Conservation (phyloP, 495 filamentous ascomycete genomes). For the Parachaetomium inaequale region DNA sequence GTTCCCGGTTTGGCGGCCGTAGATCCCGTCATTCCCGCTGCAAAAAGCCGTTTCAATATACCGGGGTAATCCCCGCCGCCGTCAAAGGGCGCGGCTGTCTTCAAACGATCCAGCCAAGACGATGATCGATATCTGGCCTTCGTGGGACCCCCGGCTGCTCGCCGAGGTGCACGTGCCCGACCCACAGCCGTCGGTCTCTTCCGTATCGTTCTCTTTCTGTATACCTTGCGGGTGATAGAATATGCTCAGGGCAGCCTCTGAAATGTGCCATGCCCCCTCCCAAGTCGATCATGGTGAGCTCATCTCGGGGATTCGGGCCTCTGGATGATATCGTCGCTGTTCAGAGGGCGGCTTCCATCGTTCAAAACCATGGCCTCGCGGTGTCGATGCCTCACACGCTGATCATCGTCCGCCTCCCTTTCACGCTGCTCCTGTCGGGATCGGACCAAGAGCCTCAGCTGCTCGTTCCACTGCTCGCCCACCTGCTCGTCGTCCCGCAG, state of each 20-base stretch:
- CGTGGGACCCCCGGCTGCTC: neutral
- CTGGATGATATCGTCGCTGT: slow-evolving; percentile 56
- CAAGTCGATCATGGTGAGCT: neutral
- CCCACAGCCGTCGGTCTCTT: too few species aligned
- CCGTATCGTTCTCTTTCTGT: too few species aligned
- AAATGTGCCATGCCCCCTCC: neutral
- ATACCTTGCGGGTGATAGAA: too few species aligned
- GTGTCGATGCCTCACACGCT: slow-evolving; percentile 51
- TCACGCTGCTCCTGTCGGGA: slow-evolving; percentile 30
- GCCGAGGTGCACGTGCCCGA: neutral
- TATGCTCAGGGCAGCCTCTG: neutral
- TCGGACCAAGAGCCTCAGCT: slow-evolving; percentile 34
- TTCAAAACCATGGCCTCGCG: slow-evolving; percentile 64
- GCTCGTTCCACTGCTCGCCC: too few species aligned
- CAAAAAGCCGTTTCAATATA: neutral
- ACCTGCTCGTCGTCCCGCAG: slow-evolving; percentile 29
- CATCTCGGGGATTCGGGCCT: slow-evolving; percentile 30
- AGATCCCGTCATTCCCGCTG: too few species aligned
- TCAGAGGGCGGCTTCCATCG: slow-evolving; percentile 55
- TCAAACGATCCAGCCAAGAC: neutral
- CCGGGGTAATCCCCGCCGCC: neutral
- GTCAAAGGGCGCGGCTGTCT: neutral
- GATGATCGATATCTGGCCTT: neutral
- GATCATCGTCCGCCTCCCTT: slow-evolving; percentile 29
- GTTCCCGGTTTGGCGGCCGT: too few species aligned